Evolutionary conservation across 495 filamentous ascomycete species (phyloP), one percentile per base, ranked within the genome.

Genomic region (Aspergillus nanangensis): DNA sequence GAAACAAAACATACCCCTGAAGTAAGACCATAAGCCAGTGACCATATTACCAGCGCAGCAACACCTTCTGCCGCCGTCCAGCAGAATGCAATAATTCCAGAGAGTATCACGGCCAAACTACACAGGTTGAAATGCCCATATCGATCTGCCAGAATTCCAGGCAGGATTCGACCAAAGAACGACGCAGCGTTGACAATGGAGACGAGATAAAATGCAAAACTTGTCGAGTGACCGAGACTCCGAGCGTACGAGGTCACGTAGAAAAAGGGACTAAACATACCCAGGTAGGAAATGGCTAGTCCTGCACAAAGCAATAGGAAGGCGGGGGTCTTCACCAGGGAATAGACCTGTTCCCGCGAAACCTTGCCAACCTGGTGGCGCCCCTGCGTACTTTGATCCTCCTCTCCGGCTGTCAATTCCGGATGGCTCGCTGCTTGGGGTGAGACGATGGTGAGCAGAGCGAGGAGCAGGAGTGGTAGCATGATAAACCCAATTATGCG

Each of bases 391-490:
- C n/a, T n/a, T n/a, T n/a, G n/a, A n/a, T n/a, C n/a, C n/a, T n/a
- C n/a, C n/a, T n/a, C n/a, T n/a, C n/a, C n/a, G n/a, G n/a, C n/a
- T n/a, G n/a, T n/a, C n/a, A n/a, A n/a, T n/a, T n/a, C n/a, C n/a
- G n/a, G n/a, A n/a, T n/a, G n/a, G n/a, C n/a, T n/a, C n/a, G n/a
- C n/a, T n/a, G n/a, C n/a, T n/a, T n/a, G n/a, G n/a, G n/a, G n/a
- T n/a, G n/a, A n/a, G n/a, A n/a, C n/a, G n/a, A n/a, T n/a, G n/a
- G n/a, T n/a, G n/a, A n/a, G n/a, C n/a, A n/a, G n/a, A n/a, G n/a
- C n/a, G 44, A 90, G 62, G 14, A 65, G 47, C 14, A 90, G 71
- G 23, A 87, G 66, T 4, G 69, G 67, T 7, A 77, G 49, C 57
- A 78, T 74, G 11, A 76, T 61, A 27, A 78, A 79, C 0, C 60